Percentiles rank a stretch among this genome's conserved stretches.
phyloP scores from a whole-genome alignment of 1,139 yeast genomes.

The Taiozyma sp. region DNA sequence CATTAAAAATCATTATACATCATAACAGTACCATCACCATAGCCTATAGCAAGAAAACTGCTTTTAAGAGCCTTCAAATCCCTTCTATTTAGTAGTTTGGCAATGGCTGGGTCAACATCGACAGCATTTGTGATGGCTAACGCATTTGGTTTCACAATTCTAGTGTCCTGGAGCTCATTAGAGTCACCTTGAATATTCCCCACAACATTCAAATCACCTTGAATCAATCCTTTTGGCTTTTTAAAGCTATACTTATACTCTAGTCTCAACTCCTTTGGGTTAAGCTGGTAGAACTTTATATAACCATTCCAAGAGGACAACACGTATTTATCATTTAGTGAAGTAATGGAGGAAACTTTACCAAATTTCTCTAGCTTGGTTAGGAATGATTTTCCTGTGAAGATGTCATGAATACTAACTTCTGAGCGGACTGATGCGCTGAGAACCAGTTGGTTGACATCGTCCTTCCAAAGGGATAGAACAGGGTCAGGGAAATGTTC shows the following conservation, averaged over 20 bases:
- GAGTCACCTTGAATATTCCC: slow-evolving; percentile 23
- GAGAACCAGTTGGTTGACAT: slow-evolving; percentile 23
- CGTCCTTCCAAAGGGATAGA: slow-evolving; percentile 31
- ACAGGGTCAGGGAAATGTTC: slow-evolving; percentile 49
- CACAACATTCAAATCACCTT: slow-evolving; percentile 18
- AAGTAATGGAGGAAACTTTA: slow-evolving; percentile 12
- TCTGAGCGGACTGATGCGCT: slow-evolving; percentile 40
- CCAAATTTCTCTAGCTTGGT: slow-evolving; percentile 13
- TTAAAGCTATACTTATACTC: slow-evolving; percentile 12
- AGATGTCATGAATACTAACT: slow-evolving; percentile 27
- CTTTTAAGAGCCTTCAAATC: slow-evolving; percentile 12
- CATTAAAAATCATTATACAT: slow-evolving; percentile 14
- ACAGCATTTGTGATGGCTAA: slow-evolving; percentile 4
- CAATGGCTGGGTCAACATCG: background rate
- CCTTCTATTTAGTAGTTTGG: slow-evolving; percentile 10
- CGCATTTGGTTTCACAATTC: slow-evolving; percentile 16
- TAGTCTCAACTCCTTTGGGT: slow-evolving; percentile 4
- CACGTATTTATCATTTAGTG: slow-evolving; percentile 14
- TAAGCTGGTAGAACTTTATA: slow-evolving; percentile 16
- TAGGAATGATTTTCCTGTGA: slow-evolving; percentile 4
- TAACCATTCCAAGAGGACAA: slow-evolving; percentile 25
- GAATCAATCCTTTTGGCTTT: slow-evolving; percentile 20
- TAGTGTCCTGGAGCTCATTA: slow-evolving; percentile 10
- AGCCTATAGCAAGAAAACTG: slow-evolving; percentile 31
- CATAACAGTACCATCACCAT: slow-evolving; percentile 36